Percentiles rank a stretch among this genome's conserved stretches.
phyloP scores from a whole-genome alignment of 2,329 filamentous ascomycete species.

The Botrytis hyacinthi region DNA sequence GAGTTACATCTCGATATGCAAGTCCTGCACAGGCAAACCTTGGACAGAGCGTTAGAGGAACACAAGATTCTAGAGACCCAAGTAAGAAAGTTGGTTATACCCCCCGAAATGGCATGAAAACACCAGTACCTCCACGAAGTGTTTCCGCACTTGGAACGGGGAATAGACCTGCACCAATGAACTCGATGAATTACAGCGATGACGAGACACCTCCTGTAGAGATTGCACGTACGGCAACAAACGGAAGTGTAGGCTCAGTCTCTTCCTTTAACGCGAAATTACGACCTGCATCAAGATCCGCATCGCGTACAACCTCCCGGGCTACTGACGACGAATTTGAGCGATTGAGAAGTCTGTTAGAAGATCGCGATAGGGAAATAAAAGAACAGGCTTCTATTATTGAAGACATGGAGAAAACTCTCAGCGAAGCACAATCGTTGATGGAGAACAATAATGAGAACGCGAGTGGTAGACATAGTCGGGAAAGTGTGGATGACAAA shows the following conservation, averaged over 20 bases:
- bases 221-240: constrained; percentile 49
- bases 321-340: constrained; percentile 69
- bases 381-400: constrained; percentile 81
- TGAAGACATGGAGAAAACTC: constrained; percentile 83
- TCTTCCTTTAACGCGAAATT: constrained; percentile 55
- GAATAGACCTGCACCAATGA: constrained; percentile 37
- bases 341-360: constrained; percentile 68
- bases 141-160: constrained; percentile 55
- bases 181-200: constrained; percentile 51
- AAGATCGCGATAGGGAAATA: constrained; percentile 83
- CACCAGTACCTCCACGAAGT: constrained; percentile 56
- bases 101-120: constrained; percentile 48
- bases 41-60: constrained; percentile 61
- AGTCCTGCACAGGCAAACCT: constrained; percentile 63
- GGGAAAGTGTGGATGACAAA: constrained; percentile 59
- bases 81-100: constrained; percentile 50
- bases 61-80: constrained; percentile 53
- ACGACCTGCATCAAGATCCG: constrained; percentile 44
- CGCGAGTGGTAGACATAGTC: constrained; percentile 45
- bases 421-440: constrained; percentile 76
- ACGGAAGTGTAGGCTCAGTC: constrained; percentile 53
- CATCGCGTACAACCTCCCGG: constrained; percentile 42
- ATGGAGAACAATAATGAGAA: constrained; percentile 56
- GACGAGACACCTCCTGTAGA: constrained; percentile 57
- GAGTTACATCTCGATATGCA: constrained; percentile 56